Conservation (phyloP, 1,139 yeast genomes). For the Kodamaea sp. region DNA sequence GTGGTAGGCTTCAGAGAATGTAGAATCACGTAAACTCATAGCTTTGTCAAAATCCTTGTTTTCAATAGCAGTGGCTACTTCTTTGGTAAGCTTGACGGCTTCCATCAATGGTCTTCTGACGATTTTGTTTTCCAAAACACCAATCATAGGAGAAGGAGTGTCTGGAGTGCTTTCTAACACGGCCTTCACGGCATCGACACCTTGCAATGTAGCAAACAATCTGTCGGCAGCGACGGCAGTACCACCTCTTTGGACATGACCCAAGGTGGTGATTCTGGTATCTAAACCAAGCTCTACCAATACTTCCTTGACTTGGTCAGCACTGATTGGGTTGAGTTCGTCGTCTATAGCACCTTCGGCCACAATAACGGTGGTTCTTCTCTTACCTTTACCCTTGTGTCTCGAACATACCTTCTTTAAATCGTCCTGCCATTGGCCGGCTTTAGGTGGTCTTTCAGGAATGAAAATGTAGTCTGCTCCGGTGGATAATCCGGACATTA, state of each 20-base stretch:
- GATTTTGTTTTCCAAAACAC: constrained; percentile 69
- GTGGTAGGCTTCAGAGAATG: constrained; percentile 68
- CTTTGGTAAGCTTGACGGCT: constrained; percentile 68
- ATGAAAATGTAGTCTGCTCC: constrained; percentile 80
- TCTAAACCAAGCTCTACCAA: constrained; percentile 72
- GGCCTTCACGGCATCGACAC: constrained; percentile 81
- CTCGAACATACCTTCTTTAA: constrained; percentile 64
- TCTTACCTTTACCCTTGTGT: constrained; percentile 70
- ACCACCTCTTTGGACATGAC: constrained; percentile 88
- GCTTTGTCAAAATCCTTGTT: constrained; percentile 63
- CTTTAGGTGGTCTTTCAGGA: constrained; percentile 73
- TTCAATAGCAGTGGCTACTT: constrained; percentile 68
- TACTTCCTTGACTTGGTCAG: constrained; percentile 67
- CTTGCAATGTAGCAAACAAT: constrained; percentile 74
- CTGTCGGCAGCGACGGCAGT: constrained; percentile 82
- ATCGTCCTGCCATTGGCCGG: constrained; percentile 61
- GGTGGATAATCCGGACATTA: constrained; percentile 82
- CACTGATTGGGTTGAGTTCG: constrained; percentile 63
- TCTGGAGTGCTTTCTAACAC: constrained; percentile 68
- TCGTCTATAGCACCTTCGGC: constrained; percentile 82
- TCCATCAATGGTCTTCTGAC: constrained; percentile 70
- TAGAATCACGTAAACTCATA: constrained; percentile 68
- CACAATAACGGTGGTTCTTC: constrained; percentile 78
- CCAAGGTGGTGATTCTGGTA: constrained; percentile 76
- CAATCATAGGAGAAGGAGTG: constrained; percentile 77